These are phyloP conservation scores for Sporothrix dimorphospora DNA, from an alignment of 2,329 filamentous ascomycete genomes.

Conservation along the genomic window DNA sequence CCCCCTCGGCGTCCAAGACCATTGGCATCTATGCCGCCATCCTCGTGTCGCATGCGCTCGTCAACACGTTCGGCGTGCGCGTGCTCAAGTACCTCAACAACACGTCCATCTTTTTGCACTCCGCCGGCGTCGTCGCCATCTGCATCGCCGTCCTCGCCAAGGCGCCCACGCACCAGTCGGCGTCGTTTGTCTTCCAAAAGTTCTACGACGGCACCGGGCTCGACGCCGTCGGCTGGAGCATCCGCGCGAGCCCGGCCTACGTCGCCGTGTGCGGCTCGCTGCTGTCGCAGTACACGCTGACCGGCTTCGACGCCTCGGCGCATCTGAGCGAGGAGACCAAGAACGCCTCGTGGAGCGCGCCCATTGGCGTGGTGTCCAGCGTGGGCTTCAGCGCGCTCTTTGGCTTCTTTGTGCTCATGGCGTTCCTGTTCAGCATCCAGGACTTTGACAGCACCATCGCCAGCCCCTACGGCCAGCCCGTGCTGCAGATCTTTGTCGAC, in stretches of 20 bases:
- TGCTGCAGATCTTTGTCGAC: constrained; percentile 62
- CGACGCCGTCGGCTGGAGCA: constrained; percentile 54
- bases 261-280: constrained; percentile 58
- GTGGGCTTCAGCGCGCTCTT: constrained; percentile 60
- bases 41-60: constrained; percentile 55
- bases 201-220: constrained; percentile 58
- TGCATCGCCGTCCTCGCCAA: constrained; percentile 60
- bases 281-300: constrained; percentile 54
- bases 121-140: constrained; percentile 54
- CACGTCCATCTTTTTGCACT: constrained; percentile 58
- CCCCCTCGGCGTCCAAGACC: constrained; percentile 50
- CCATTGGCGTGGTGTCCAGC: constrained; percentile 60
- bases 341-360: constrained; percentile 59
- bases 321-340: constrained; percentile 62
- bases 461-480: constrained; percentile 54
- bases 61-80: constrained; percentile 62
- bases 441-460: constrained; percentile 55
- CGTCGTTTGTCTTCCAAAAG: constrained; percentile 58
- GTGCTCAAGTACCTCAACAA: constrained; percentile 62
- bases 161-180: constrained; percentile 59
- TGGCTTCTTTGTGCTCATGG: constrained; percentile 62
- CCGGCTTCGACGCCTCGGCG: constrained; percentile 58
- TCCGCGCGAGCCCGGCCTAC: constrained; percentile 57
- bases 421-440: constrained; percentile 62
- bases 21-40: constrained; percentile 64